A percentile compares a stretch with the other conserved stretches of the same genome.
phyloP scores from a whole-genome alignment of 768 basidiomycete genomes.

The Termitomyces sp. region DNA sequence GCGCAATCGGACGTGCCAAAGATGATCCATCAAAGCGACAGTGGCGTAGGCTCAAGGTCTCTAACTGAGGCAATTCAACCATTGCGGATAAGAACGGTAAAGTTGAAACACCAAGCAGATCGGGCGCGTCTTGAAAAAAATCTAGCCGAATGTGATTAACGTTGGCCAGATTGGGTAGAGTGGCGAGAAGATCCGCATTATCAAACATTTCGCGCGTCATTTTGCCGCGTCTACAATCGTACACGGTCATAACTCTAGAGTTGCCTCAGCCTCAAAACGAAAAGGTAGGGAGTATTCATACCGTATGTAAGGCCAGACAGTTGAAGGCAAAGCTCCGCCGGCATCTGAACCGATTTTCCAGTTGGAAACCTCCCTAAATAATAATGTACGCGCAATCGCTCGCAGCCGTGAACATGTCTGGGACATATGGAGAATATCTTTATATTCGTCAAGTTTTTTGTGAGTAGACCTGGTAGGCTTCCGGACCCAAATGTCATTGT shows the following conservation, averaged over 20 bases:
- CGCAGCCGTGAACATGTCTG: not conserved
- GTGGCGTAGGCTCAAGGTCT: not conserved
- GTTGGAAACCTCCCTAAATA: not conserved
- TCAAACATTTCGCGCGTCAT: not conserved
- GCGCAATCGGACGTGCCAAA: not conserved
- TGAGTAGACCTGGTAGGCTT: not conserved
- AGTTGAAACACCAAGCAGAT: not conserved
- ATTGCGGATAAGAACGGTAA: not conserved
- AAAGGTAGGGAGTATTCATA: not conserved
- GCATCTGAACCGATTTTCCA: not conserved
- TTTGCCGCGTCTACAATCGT: not conserved
- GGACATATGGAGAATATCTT: not conserved
- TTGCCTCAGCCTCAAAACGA: not conserved
- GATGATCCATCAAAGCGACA: not conserved
- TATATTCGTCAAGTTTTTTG: not conserved
- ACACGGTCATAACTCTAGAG: not conserved
- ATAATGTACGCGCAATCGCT: not conserved
- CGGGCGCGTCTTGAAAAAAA: not conserved
- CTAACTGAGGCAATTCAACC: not conserved
- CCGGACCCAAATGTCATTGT: not conserved
- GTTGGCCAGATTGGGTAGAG: not conserved
- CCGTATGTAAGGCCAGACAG: conserved; percentile 1
- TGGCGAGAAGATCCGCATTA: not conserved
- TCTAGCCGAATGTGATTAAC: not conserved
- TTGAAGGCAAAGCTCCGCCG: not conserved